Percentiles rank a stretch among this genome's conserved stretches.
Evolutionary conservation across 1,284 basidiomycete species (phyloP).

Genomic region (Hemileia vastatrix): DNA sequence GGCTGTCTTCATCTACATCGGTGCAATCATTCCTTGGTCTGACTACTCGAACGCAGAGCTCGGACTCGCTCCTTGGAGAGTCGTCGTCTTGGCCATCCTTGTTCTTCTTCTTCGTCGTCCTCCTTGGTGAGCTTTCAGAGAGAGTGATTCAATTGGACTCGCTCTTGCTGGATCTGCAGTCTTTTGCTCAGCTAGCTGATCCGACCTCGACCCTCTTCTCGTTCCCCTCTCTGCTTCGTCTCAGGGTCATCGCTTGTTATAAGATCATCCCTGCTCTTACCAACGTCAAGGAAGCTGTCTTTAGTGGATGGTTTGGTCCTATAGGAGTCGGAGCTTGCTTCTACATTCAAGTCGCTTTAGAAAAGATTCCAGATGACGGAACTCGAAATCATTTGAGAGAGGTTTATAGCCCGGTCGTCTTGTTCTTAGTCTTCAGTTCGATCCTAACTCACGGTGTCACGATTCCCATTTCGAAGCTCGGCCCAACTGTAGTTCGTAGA

Average conservation of each 20-base stretch:
- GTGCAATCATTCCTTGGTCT: conserved; percentile 44
- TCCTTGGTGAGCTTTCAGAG: conserved; percentile 33
- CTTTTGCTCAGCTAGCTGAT: too few relatives aligned
- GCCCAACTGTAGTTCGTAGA: too few relatives aligned
- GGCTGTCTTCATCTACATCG: conserved; percentile 46
- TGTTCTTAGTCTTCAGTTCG: conserved; percentile 50
- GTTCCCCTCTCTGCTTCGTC: conserved; percentile 33
- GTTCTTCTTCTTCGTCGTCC: conserved; percentile 46
- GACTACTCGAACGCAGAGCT: conserved; percentile 32
- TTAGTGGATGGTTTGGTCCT: conserved; percentile 46
- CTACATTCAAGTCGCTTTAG: conserved; percentile 50
- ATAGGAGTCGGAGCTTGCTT: conserved; percentile 49
- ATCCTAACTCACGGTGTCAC: too few relatives aligned
- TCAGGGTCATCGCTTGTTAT: conserved; percentile 37
- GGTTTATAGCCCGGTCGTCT: conserved; percentile 49
- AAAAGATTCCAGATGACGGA: conserved; percentile 47
- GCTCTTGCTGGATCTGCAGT: not conserved
- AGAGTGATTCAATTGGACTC: conserved; percentile 2
- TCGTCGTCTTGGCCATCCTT: conserved; percentile 45
- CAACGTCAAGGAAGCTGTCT: conserved; percentile 37
- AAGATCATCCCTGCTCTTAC: conserved; percentile 38
- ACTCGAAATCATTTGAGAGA: conserved; percentile 44
- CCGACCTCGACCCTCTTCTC: too few relatives aligned
- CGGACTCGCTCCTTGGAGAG: conserved; percentile 41
- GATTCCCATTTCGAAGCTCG: too few relatives aligned